A percentile compares a stretch with the other conserved stretches of the same genome.
Conservation (phyloP, 208 protist genomes). For the Naegleria lovaniensis region DNA sequence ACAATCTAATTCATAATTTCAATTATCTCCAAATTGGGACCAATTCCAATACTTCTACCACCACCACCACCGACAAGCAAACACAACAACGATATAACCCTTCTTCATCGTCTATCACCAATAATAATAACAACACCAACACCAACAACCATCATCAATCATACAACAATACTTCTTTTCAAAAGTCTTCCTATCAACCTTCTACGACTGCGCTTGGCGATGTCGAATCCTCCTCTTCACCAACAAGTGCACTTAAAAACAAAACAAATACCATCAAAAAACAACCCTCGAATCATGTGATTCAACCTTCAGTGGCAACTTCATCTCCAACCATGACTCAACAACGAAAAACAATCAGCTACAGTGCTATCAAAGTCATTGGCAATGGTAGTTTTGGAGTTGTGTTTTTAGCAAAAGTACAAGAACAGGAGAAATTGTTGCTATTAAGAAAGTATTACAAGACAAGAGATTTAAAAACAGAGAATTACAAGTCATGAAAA, state of each 20-base stretch:
- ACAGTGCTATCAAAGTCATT: slow-evolving; percentile 67
- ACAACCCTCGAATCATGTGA: background rate
- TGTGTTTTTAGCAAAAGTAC: slow-evolving; percentile 70
- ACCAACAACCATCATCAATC: background rate
- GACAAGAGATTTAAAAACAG: slow-evolving; percentile 94
- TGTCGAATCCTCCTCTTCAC: too few species aligned
- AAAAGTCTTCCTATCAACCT: background rate
- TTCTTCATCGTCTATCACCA: background rate
- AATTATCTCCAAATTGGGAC: background rate
- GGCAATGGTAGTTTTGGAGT: slow-evolving; percentile 94
- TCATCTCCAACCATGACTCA: background rate
- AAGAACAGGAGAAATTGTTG: slow-evolving; percentile 76
- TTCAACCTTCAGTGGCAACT: background rate
- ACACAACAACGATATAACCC: too few species aligned
- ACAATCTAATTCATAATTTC: slow-evolving; percentile 17
- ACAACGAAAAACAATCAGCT: slow-evolving; percentile 39
- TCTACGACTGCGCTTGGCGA: too few species aligned
- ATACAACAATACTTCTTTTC: background rate
- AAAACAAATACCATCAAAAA: background rate
- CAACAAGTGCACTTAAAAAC: background rate
- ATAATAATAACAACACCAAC: background rate
- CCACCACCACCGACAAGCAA: too few species aligned
- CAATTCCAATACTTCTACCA: too few species aligned
- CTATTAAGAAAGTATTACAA: slow-evolving; percentile 95
- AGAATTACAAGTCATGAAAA: slow-evolving; percentile 93